A percentile compares a stretch with the other conserved stretches of the same genome.
These are phyloP conservation scores for Alternaria longipes DNA, from an alignment of 2,329 filamentous ascomycete genomes.

Conservation along the genomic window DNA sequence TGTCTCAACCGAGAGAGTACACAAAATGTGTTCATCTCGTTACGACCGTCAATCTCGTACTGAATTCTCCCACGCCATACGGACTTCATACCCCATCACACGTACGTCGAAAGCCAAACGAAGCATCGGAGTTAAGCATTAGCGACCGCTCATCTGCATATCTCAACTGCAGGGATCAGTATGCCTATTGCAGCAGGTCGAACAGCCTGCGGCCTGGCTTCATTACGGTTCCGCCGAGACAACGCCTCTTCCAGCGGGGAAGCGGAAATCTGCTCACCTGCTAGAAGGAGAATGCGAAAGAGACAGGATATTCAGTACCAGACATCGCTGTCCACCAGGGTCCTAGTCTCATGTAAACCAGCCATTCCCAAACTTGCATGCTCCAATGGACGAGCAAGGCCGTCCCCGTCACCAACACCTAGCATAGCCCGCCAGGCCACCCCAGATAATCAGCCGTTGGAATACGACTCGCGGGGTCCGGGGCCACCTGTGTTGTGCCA, in stretches of 20 bases:
- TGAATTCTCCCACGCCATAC: not conserved
- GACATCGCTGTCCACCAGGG: not conserved
- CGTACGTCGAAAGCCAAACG: not conserved
- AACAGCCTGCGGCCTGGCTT: slow-evolving; percentile 1
- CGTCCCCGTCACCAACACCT: slow-evolving; percentile 38
- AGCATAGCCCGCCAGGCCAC: slow-evolving; percentile 12
- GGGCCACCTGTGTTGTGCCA: not conserved
- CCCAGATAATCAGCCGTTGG: slow-evolving; percentile 4
- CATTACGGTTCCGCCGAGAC: slow-evolving; percentile 1
- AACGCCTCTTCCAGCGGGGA: slow-evolving; percentile 1
- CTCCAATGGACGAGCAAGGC: not conserved
- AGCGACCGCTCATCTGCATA: not conserved
- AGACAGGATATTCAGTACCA: not conserved
- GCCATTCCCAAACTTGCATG: not conserved
- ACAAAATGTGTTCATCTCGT: not conserved
- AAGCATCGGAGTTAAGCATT: slow-evolving; percentile 2
- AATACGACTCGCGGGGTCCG: slow-evolving; percentile 7
- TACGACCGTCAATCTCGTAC: not conserved
- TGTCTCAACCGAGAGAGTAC: not conserved
- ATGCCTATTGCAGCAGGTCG: not conserved
- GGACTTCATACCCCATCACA: not conserved
- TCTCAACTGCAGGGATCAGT: not conserved
- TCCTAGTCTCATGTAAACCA: not conserved
- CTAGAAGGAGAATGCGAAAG: not conserved
- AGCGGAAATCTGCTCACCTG: not conserved